Evolutionary conservation across 139 green algal species (phyloP).

Genomic region (Chlorella sp.): DNA sequence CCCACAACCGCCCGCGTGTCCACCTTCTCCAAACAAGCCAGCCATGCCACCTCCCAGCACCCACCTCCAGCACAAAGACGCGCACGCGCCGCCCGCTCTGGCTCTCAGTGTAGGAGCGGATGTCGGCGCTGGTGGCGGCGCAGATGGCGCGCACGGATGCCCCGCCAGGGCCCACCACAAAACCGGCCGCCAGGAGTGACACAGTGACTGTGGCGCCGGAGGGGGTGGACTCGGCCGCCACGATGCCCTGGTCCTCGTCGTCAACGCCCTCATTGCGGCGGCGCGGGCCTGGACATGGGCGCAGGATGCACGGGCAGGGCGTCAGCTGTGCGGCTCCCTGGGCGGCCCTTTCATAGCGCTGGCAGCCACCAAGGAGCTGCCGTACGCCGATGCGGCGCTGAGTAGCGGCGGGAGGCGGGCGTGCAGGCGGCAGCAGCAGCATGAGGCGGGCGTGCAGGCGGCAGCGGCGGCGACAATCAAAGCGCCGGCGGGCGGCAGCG

Average conservation of each 20-base stretch:
- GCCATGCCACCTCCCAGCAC: too few species aligned
- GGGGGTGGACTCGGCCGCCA: slow-evolving; percentile 59
- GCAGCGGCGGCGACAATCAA: background rate
- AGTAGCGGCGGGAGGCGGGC: too few species aligned
- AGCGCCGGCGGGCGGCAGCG: background rate
- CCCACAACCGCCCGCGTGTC: too few species aligned
- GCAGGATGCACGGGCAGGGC: too few species aligned
- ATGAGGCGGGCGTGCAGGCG: too few species aligned
- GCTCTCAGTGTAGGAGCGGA: slow-evolving; percentile 85
- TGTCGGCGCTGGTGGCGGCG: slow-evolving; percentile 69
- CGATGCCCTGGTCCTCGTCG: slow-evolving; percentile 86
- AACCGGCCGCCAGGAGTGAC: slow-evolving; percentile 84
- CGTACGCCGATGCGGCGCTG: too few species aligned
- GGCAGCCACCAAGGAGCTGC: too few species aligned
- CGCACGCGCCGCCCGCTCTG: slow-evolving; percentile 26
- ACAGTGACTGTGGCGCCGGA: slow-evolving; percentile 67
- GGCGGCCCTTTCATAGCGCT: too few species aligned
- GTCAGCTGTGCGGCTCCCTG: too few species aligned
- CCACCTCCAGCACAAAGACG: slow-evolving; percentile 68
- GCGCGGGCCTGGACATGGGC: slow-evolving; percentile 67
- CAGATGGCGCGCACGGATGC: slow-evolving; percentile 83
- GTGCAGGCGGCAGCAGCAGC: too few species aligned
- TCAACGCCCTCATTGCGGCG: slow-evolving; percentile 74
- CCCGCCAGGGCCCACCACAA: slow-evolving; percentile 66
- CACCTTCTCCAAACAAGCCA: too few species aligned